A percentile compares a stretch with the other conserved stretches of the same genome.
These are phyloP conservation scores for Pachysandra terminalis DNA, from an alignment of 164 flowering plant species.

Conservation along the genomic window DNA sequence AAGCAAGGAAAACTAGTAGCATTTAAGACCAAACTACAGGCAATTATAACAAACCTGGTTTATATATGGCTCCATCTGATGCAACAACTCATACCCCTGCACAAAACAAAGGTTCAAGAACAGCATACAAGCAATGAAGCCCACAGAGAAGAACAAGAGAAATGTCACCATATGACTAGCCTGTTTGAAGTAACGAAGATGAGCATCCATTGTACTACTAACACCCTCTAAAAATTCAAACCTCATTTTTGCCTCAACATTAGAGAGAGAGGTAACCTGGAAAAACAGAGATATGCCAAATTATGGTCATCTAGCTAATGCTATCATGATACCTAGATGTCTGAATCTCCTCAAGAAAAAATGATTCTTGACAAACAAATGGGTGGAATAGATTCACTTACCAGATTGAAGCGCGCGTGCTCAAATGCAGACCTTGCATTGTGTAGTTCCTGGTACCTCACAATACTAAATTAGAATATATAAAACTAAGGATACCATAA, in stretches of 20 bases:
- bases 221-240: slow-evolving; percentile 97
- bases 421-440: slow-evolving; percentile 84
- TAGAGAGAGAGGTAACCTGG: slow-evolving; percentile 85
- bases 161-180: slow-evolving; percentile 27
- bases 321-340: background rate
- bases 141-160: background rate
- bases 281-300: background rate
- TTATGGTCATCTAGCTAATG: background rate
- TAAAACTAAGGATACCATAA: slow-evolving; percentile 19
- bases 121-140: slow-evolving; percentile 5
- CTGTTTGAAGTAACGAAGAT: slow-evolving; percentile 96
- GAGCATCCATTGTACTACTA: slow-evolving; percentile 96
- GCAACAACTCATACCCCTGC: slow-evolving; percentile 96
- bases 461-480: slow-evolving; percentile 43
- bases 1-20: background rate
- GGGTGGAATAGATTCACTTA: slow-evolving; percentile 20
- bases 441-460: slow-evolving; percentile 83
- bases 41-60: slow-evolving; percentile 61
- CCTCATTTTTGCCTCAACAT: slow-evolving; percentile 90
- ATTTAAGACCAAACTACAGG: background rate
- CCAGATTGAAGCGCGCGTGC: slow-evolving; percentile 96
- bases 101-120: slow-evolving; percentile 11
- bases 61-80: slow-evolving; percentile 97
- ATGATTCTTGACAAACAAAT: background rate
- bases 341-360: slow-evolving; percentile 4